Evolutionary conservation across 192 early-diverging fungal species (phyloP), one percentile per base, ranked within the genome.

Genomic region (Entrophospora sp.): DNA sequence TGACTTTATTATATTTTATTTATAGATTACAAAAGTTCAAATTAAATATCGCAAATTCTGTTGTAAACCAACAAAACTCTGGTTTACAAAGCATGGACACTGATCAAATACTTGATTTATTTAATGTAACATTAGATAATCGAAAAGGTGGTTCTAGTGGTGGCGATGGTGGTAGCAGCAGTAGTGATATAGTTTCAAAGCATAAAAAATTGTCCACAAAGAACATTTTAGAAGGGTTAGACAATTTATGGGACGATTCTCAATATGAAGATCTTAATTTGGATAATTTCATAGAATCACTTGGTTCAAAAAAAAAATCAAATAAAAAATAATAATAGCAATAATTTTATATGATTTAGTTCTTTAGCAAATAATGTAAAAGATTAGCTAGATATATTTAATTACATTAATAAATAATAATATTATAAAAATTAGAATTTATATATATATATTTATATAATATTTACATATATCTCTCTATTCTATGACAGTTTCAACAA

Each of bases 51-150:
- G 94, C 97, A 1, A 93, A 91, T 51, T 84, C 93, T 1, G 82
- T 99, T 32, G 91, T 99, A 44, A 97, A 96, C 63, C 89, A 93
- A 72, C 94, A 99, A 77, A 99, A 99, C 67, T 77, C 93, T 1
- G 93, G 94, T 8, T 73, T 99, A 32, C 80, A 88, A 60, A 90
- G 86, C 25, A 98, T 98, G 96, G 94, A 93, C 70, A 94, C 96
- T 28, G 90, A 91, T 45, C 91, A 97, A 77, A 85, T 98, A 42
- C 74, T 98, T 53, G 96, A 98, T 72, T 73, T 98, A 43, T 98
- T 98, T 70, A 82, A 82, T 57, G 77, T 93, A n/a, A 85, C 81
- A 22, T 68, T 79, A 7, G 76, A 73, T n/a, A 71, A 73, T 20
- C 73, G 46, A 71, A 73, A 40, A 73, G 76, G 59, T 46, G 34